Conservation (phyloP, 2,329 filamentous ascomycete species). For the Aspergillus ruber region DNA sequence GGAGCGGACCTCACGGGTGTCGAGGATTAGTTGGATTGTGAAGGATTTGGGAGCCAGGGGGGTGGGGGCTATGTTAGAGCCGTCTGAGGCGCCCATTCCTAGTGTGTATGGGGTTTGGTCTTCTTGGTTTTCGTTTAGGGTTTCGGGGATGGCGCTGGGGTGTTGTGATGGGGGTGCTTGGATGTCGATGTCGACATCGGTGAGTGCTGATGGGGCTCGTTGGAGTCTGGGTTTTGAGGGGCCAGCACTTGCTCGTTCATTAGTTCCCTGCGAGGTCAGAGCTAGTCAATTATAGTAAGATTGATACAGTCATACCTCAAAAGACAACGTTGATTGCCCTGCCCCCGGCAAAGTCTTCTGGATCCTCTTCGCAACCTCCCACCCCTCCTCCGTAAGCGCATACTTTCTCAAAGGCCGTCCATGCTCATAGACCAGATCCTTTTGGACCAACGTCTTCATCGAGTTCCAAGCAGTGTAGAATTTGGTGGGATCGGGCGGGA, state of each 20-base stretch:
- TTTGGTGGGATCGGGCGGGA: constrained; percentile 59
- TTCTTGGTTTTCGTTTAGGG: constrained; percentile 3
- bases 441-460: constrained; percentile 67
- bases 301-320: background rate
- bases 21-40: constrained; percentile 65
- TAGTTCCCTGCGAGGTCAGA: background rate
- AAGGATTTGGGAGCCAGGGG: constrained; percentile 59
- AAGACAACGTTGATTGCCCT: constrained; percentile 13
- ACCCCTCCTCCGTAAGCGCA: constrained; percentile 67
- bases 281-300: background rate
- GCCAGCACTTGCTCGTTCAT: background rate
- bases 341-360: constrained; percentile 41
- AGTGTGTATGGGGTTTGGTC: constrained; percentile 1
- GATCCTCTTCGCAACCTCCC: constrained; percentile 65
- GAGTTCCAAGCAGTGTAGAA: constrained; percentile 78
- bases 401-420: constrained; percentile 64
- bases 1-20: constrained; percentile 67
- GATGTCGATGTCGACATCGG: background rate
- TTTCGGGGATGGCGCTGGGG: background rate
- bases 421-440: constrained; percentile 67
- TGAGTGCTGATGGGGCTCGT: background rate
- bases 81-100: constrained; percentile 6
- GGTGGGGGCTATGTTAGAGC: constrained; percentile 50
- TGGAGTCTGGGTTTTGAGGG: background rate
- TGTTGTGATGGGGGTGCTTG: background rate